Evolutionary conservation across 306 rosid genomes (phyloP), one percentile per base, ranked within the genome.

Genomic region (Sicyos edulis): DNA sequence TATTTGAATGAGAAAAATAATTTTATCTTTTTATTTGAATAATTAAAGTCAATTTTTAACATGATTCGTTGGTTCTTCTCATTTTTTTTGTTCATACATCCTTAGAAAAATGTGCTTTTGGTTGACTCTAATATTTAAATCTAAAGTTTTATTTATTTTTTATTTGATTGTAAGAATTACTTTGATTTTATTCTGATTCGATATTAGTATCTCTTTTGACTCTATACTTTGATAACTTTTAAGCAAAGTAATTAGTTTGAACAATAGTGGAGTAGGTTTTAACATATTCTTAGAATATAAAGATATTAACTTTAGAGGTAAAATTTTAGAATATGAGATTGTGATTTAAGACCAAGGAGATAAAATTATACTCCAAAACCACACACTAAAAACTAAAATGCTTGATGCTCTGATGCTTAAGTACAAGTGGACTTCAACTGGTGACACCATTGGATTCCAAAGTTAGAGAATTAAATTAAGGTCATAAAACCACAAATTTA

Each of bases 371-470:
- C 8, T 34, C 53, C 69, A 17, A n/a, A 21, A 44, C 12, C 71
- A 44, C 2, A 65, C 37, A 32, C 37, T 32, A 32, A 32, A 32
- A 32, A 32, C 12, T 29, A 2, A 44, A 65, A 65, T 19, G 71
- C 26, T 66, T 66, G 54, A 66, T 66, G 71, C 71, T 66, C 22
- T 66, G 16, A 44, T 66, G n/a, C 51, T 37, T 6, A 45, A n/a
- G 54, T 42, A 44, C 72, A 67, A 67, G 53, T 75, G 61, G 15
- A 58, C 70, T 70, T 51, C 56, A 74, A 78, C 65, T 78, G 42
- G 51, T 74, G 81, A 71, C 80, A 64, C 66, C 65, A 63, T 73
- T 70, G 75, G 79, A 83, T 73, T 83, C 84, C 59, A 54, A 32
- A 22, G 82, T 82, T 78, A 80, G 77, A 73, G 71, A 15, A 66